Base-by-base conservation (phyloP, 352 stramenopile genomes). In the Pythium pyrilobum region DNA sequence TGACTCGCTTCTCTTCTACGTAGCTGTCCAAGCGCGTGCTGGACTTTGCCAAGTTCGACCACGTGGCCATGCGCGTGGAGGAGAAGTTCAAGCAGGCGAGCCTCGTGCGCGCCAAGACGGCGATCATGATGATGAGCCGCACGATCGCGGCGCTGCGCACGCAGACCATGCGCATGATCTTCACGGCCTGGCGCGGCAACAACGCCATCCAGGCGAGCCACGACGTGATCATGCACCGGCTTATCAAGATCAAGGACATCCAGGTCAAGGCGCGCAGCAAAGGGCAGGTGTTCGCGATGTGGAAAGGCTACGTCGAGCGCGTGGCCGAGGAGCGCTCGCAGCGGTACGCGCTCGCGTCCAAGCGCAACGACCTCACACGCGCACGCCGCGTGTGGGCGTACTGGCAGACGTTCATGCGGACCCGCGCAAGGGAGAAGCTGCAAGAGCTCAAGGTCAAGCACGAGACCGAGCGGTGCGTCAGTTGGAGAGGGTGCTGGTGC, bases 121-220 rank as follows among this genome's bases (percentile, higher is more conserved):
- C 79, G 11, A 90, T 90, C 49, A 82, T 87, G 69, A 89, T 90
- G 77, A 89, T 92, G 77, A 88, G 72, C 23, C 68, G 79, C 36
- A 89, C 77, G 9, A 74, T 87, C 21, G 50, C 66, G 10, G 32
- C 67, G 13, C 50, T 90, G 15, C 72, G 74, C 2, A 71, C 73
- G 31, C 75, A 87, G 37, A 90, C 86, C 32, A 61, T 81, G 34
- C 68, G 79, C n/a, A 88, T 92, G 74, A 74, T 87, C 23, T 92
- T 92, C 36, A 53, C 61, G 1, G 82, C 79, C 3, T 92, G 82
- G 82, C 85, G 84, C 25, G 77, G 83, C 20, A 66, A 69, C n/a
- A 87, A 87, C n/a, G 64, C 67, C 0, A 66, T 74, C 16, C 66
- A 60, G 6, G 40, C 53, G 33, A 68, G 63, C 25, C 71, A 87